A percentile compares a stretch with the other conserved stretches of the same genome.
phyloP scores from a whole-genome alignment of 345 rosid species.

The Litchi chinensis region DNA sequence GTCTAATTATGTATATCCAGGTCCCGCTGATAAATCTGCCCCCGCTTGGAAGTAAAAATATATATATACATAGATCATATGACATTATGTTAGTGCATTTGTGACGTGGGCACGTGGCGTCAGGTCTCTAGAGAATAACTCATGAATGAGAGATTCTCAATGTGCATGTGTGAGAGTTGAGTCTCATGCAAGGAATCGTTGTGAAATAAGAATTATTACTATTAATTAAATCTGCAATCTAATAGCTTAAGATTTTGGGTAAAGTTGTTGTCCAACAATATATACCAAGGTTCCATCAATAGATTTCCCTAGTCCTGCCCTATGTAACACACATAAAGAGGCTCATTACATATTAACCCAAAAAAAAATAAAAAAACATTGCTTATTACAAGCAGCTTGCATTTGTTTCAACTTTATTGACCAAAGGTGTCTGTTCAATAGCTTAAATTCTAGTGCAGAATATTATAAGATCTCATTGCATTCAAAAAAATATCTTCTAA shows the following conservation, averaged over 20 bases:
- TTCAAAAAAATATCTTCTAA: background rate
- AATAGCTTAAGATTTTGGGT: constrained; percentile 3
- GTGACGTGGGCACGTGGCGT: background rate
- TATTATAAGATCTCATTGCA: background rate
- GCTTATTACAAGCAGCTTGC: background rate
- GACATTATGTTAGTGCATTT: background rate
- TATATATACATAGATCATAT: no score
- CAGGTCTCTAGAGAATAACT: background rate
- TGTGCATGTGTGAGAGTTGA: background rate
- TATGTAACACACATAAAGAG: background rate
- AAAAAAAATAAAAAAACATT: background rate
- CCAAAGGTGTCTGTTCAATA: background rate
- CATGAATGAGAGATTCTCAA: background rate
- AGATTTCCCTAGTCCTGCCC: background rate
- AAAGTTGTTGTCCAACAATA: background rate
- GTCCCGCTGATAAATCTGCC: background rate
- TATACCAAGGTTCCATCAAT: background rate
- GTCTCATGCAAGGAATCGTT: background rate
- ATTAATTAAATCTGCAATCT: background rate
- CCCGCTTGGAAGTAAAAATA: background rate
- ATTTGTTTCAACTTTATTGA: background rate
- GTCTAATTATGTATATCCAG: background rate
- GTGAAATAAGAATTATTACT: background rate
- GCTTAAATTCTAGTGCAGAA: background rate
- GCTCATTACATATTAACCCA: background rate